Evolutionary conservation across 352 stramenopile species (phyloP).

Genomic region (Thraustochytrium striatum): DNA sequence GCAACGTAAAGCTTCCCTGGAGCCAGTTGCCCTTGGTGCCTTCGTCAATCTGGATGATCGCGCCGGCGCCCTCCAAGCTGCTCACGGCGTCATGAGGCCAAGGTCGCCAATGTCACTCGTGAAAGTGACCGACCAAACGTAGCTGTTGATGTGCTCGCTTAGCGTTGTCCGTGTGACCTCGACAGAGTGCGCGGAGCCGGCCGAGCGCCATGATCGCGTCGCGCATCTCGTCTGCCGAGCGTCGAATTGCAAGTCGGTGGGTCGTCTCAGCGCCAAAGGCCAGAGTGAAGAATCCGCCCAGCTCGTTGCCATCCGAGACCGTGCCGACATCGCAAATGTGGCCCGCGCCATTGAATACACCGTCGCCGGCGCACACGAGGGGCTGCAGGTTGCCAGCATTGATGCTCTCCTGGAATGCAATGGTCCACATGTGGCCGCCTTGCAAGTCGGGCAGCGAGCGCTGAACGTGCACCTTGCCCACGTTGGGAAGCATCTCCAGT

Average conservation of each 20-base stretch:
- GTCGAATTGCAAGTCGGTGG: slow-evolving; percentile 71
- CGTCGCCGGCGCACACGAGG: slow-evolving; percentile 54
- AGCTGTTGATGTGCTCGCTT: not conserved
- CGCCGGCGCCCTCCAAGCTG: slow-evolving; percentile 23
- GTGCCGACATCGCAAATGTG: not conserved
- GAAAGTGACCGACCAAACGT: slow-evolving; percentile 40
- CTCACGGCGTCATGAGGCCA: slow-evolving; percentile 28
- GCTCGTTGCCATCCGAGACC: slow-evolving; percentile 53
- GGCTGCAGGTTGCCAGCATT: slow-evolving; percentile 64
- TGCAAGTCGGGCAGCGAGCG: slow-evolving; percentile 38
- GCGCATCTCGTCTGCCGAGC: slow-evolving; percentile 68
- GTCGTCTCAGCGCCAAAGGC: slow-evolving; percentile 79
- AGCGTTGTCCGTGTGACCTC: not conserved
- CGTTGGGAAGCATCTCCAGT: slow-evolving; percentile 30
- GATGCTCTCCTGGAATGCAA: slow-evolving; percentile 70
- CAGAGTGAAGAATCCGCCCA: slow-evolving; percentile 83
- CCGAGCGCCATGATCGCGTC: slow-evolving; percentile 47
- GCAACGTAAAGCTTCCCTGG: slow-evolving; percentile 19
- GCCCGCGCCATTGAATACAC: not conserved
- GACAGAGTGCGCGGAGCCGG: not conserved
- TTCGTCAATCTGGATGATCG: not conserved
- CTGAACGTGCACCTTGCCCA: slow-evolving; percentile 17
- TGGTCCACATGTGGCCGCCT: slow-evolving; percentile 68
- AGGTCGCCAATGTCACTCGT: slow-evolving; percentile 41
- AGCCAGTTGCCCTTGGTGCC: slow-evolving; percentile 39